These are phyloP conservation scores for Claviceps maximensis DNA, from an alignment of 2,329 filamentous ascomycete genomes.

Conservation along the genomic window DNA sequence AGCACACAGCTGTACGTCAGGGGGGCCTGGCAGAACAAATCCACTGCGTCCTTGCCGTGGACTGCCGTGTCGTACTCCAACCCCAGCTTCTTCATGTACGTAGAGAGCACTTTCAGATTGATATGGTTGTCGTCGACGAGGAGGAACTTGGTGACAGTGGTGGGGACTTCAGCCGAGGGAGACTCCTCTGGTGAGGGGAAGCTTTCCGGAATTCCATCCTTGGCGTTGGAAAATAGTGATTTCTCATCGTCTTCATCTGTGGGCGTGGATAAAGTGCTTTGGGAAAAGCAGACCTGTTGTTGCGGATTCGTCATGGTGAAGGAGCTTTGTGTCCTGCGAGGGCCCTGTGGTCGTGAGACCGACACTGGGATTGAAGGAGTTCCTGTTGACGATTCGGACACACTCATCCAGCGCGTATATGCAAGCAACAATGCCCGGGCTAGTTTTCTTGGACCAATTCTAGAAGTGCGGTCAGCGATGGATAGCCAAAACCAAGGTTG, in stretches of 20 bases:
- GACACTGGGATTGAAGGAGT: not conserved
- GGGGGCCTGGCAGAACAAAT: conserved; percentile 10
- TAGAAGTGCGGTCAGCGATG: not conserved
- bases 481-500: no score
- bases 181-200: not conserved
- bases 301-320: not conserved
- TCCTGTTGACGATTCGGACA: not conserved
- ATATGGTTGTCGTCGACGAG: conserved; percentile 26
- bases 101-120: conserved; percentile 18
- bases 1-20: conserved; percentile 14
- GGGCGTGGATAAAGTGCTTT: not conserved
- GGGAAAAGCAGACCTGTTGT: not conserved
- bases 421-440: not conserved
- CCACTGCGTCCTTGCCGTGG: conserved; percentile 17
- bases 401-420: conserved; percentile 1
- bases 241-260: not conserved
- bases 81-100: conserved; percentile 16
- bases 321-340: not conserved
- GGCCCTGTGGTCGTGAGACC: not conserved
- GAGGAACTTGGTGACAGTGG: conserved; percentile 1
- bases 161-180: not conserved
- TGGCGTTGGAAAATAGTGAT: not conserved
- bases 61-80: conserved; percentile 10
- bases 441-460: not conserved
- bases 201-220: not conserved